Percentiles rank a stretch among this genome's conserved stretches.
phyloP scores from a whole-genome alignment of 1,284 basidiomycete genomes.

The Fomitopsis palustris region DNA sequence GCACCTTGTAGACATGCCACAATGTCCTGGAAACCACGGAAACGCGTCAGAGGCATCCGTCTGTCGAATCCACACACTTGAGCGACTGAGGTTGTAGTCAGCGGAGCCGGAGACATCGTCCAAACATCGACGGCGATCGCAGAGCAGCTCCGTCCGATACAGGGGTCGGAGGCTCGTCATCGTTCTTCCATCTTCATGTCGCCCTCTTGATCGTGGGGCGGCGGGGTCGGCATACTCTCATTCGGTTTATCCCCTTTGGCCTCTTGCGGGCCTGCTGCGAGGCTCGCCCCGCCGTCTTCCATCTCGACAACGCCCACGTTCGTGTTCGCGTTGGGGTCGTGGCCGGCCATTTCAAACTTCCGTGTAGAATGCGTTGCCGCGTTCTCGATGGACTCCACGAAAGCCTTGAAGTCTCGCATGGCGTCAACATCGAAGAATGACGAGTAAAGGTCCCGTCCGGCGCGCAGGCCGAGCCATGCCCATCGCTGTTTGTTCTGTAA shows the following conservation, averaged over 20 bases:
- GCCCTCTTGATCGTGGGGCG: constrained; percentile 33
- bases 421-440: constrained; percentile 77
- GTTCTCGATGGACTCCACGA: constrained; percentile 54
- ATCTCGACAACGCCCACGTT: neutral
- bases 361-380: neutral
- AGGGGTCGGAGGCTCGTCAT: neutral
- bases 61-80: too few species aligned
- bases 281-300: neutral
- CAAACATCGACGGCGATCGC: neutral
- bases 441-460: constrained; percentile 65
- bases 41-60: too few species aligned
- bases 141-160: neutral
- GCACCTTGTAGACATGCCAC: too few species aligned
- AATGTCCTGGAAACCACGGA: too few species aligned
- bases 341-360: neutral
- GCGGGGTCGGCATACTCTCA: neutral
- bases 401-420: constrained; percentile 52
- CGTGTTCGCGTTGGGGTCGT: neutral
- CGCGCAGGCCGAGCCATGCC: constrained; percentile 77
- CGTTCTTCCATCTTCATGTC: constrained; percentile 55
- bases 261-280: constrained; percentile 4
- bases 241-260: constrained; percentile 11
- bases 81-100: too few species aligned
- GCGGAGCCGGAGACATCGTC: neutral
- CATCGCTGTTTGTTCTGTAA: constrained; percentile 65